Base-by-base conservation (phyloP, 176 grass and related monocot genomes). In the Triticum urartu region DNA sequence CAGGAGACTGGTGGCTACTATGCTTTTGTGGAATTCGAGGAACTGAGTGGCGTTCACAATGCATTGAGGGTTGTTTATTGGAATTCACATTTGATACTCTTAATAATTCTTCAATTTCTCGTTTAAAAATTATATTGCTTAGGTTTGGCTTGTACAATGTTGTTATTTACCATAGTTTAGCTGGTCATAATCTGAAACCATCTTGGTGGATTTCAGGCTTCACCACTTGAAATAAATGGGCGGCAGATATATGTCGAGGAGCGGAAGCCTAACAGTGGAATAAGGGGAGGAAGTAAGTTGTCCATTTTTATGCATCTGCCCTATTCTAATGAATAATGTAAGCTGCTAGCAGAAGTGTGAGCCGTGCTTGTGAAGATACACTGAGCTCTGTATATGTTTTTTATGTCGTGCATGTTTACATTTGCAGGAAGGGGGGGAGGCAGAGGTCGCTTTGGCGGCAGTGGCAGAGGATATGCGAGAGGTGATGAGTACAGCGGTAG, bases 1-100 rank as follows among this genome's bases (percentile, higher is more conserved):
- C 88, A 97, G 94, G 94, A 97, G 66, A 91, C 94, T 84, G 94
- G 94, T 66, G 88, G 94, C 64, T 94, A 91, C 43, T 97, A 97
- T 58, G 94, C 92, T 20, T 97, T 97, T 59, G 92, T 97, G 42
- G 94, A 94, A 86, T 97, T 92, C 2, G 94, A 97, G 72, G 94
- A 97, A 69, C 52, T 88, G 64, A 90, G 83, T 64, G 94, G 90
- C 58, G 94, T 90, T 47, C 89, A 91, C 66, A 97, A 94, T 81
- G 90, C 94, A 58, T 74, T 92, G 50, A 87, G 84, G 94, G 94
- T 9, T 78, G 5, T 72, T 63, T 34, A 80, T 28, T 24, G 15
- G 11, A 58, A 64, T 90, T 66, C n/a, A 40, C 66, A 40, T 66
- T 67, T 58, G 14, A 15, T 68, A 32, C 35, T 20, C 54, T 34